Base-by-base conservation (phyloP, 1,139 yeast genomes). In the Fermentozyma sake region DNA sequence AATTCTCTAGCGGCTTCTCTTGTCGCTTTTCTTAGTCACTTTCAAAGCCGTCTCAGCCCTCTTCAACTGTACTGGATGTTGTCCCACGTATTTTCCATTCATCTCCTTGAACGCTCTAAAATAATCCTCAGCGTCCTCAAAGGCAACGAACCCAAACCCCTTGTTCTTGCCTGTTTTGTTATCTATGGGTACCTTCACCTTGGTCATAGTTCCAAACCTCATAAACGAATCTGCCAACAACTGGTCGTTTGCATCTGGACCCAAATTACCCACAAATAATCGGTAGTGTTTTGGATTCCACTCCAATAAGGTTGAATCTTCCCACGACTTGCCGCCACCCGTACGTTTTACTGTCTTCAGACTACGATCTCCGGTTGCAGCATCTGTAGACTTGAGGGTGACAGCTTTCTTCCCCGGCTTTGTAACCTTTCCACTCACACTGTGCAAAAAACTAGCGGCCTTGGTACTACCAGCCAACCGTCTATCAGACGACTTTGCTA, bases 61-160 rank as follows among this genome's bases (percentile, higher is more conserved):
- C 50, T 78, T 77, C 50, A 82, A 56, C 38, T 73, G 80, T 18
- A 82, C 76, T 0, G 93, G 93, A 39, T 78, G 80, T 39, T 69
- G 73, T 1, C 93, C 94, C 25, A 83, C 68, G 41, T 79, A 81
- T 48, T 80, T 79, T 22, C 85, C 83, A 48, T 82, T 79, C 77
- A 80, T 72, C 42, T 79, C 84, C 45, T 76, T 78, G 54, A 79
- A 82, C 3, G 91, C 87, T 27, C 58, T 58, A 35, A 82, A 61
- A 44, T 79, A 82, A 42, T 76, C 89, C 16, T 76, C 74, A 0
- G 86, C 56, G 34, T 64, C 66, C 2, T 58, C 59, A 50, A 81
- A 81, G 2, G 84, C 74, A 12, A 81, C 80, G 50, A 81, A 81
- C 4, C 87, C 91, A 44, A 59, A 81, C 4, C 91, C 89, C 49